Base-by-base conservation (phyloP, 805 yeast genomes). In the Ogataea glucozyma region DNA sequence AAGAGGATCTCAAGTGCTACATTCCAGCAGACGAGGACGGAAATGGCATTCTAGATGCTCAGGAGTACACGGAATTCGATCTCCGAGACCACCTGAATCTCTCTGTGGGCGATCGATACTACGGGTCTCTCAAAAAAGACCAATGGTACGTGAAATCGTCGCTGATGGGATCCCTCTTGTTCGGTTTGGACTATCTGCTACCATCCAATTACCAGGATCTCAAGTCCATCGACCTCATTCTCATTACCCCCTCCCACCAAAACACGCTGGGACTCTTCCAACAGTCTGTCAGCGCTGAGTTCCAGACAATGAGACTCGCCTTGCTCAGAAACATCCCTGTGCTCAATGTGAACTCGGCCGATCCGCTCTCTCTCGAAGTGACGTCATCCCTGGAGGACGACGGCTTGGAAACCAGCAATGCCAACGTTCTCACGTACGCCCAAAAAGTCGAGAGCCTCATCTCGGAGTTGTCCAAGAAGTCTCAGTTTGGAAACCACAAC, bases 141-240 rank as follows among this genome's bases (percentile, higher is more conserved):
- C 54, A 65, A 42, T 74, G 78, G 78, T 73, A 73, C 56, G 67
- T 74, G 53, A 69, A 73, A 51, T 75, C 72, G 40, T 66, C 76
- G 12, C 72, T 76, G 16, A 66, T 73, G 24, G 66, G 74, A 10
- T 56, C 69, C 36, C 66, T 69, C 30, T 62, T 73, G 11, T 71
- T 73, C 49, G 74, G 65, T 6, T 56, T 73, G 33, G 69, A 69
- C 38, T 67, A 70, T 53, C 64, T 74, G 31, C 51, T 70, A 21
- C 78, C 78, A 29, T 53, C 48, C 31, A 55, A 55, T 54, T 71
- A 67, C 50, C 54, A 60, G 32, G 61, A 70, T 52, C n/a, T 48
- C 17, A 19, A 49, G 23, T 58, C 72, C 22, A 54, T 71, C 41
- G 79, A 74, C 58, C 58, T 73, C 49, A 67, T 73, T 26, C 66